Evolutionary conservation across 768 basidiomycete species (phyloP).

Genomic region (Coprinopsis marcescibilis): DNA sequence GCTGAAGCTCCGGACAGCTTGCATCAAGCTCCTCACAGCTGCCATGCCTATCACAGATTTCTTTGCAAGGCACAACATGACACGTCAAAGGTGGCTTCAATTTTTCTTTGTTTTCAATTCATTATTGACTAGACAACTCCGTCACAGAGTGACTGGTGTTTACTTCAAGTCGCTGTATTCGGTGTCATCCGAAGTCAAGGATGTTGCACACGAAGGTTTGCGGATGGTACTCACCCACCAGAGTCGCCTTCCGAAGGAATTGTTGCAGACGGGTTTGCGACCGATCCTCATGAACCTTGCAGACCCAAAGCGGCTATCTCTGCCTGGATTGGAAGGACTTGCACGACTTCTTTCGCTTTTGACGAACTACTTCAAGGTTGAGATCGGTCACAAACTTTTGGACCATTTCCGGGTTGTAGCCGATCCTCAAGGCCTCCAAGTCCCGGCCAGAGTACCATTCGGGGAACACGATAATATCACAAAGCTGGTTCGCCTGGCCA

Average conservation of each 20-base stretch:
- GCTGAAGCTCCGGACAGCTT: conserved; percentile 86
- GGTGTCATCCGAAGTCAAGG: conserved; percentile 83
- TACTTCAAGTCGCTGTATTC: conserved; percentile 99
- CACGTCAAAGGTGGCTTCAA: conserved; percentile 68
- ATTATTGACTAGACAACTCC: conserved; percentile 4
- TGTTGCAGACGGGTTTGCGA: conserved; percentile 90
- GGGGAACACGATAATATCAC: conserved; percentile 88
- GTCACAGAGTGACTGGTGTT: conserved; percentile 77
- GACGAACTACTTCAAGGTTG: conserved; percentile 99
- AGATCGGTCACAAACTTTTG: conserved; percentile 94
- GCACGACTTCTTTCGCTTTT: conserved; percentile 89
- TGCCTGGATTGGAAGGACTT: conserved; percentile 87
- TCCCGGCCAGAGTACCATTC: conserved; percentile 72
- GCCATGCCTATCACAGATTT: conserved; percentile 95
- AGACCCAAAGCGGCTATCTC: conserved; percentile 90
- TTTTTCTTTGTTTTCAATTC: not conserved
- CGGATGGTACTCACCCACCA: conserved; percentile 86
- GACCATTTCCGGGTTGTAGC: conserved; percentile 95
- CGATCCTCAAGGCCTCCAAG: conserved; percentile 78
- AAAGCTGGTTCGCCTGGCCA: conserved; percentile 90
- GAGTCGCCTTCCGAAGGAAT: conserved; percentile 87
- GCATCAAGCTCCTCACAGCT: conserved; percentile 88
- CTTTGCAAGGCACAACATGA: conserved; percentile 77
- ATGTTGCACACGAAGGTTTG: conserved; percentile 91
- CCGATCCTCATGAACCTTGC: conserved; percentile 98